Conservation (phyloP, 2,329 filamentous ascomycete genomes). For the Stagonosporopsis vannaccii region DNA sequence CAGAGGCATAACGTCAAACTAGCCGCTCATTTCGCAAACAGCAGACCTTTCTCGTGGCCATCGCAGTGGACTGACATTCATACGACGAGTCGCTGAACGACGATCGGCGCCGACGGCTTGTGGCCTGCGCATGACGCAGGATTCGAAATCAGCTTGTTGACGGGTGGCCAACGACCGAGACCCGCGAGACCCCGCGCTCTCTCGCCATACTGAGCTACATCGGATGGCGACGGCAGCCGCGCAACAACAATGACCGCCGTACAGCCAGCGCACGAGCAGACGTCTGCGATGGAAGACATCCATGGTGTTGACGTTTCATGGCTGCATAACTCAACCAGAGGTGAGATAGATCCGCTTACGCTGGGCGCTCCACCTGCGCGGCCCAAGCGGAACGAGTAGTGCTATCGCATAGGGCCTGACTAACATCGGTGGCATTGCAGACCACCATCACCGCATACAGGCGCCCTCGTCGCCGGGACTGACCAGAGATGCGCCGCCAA, state of each 20-base stretch:
- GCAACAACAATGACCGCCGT: slow-evolving; percentile 34
- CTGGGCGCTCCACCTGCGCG: slow-evolving; percentile 30
- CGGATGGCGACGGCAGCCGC: slow-evolving; percentile 36
- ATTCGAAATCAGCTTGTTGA: slow-evolving; percentile 35
- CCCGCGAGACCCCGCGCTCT: slow-evolving; percentile 36
- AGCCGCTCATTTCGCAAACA: slow-evolving; percentile 21
- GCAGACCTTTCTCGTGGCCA: slow-evolving; percentile 16
- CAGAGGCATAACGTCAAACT: slow-evolving; percentile 15
- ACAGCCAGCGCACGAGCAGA: slow-evolving; percentile 27
- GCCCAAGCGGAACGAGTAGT: slow-evolving; percentile 24
- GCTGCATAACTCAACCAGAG: slow-evolving; percentile 86
- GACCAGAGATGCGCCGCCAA: slow-evolving; percentile 42
- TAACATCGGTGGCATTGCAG: slow-evolving; percentile 29
- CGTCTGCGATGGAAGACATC: slow-evolving; percentile 73
- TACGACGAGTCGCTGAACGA: slow-evolving; percentile 15
- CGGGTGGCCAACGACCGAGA: background rate
- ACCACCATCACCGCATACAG: slow-evolving; percentile 48
- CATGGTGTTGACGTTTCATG: slow-evolving; percentile 88
- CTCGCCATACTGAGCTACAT: slow-evolving; percentile 15
- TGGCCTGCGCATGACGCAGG: slow-evolving; percentile 6
- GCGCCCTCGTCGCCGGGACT: slow-evolving; percentile 47
- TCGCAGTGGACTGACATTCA: slow-evolving; percentile 18
- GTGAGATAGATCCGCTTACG: slow-evolving; percentile 58
- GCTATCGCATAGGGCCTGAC: slow-evolving; percentile 22
- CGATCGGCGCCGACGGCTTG: slow-evolving; percentile 11